Evolutionary conservation across 257 asterid genomes (phyloP).

Genomic region (Petunia secreta): DNA sequence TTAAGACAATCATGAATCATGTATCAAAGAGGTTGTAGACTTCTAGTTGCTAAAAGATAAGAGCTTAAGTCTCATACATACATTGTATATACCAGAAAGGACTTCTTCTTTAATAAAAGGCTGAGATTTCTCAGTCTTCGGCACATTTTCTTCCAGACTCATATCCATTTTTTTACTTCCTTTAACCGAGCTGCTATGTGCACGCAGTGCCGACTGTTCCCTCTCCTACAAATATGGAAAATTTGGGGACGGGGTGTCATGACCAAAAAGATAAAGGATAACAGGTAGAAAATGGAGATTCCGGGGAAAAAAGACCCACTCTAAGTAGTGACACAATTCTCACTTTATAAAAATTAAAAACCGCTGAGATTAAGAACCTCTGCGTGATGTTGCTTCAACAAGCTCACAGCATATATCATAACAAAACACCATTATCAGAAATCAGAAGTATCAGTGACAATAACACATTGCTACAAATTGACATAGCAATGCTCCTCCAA

Average conservation of each 20-base stretch:
- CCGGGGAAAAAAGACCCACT: neutral
- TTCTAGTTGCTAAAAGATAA: neutral
- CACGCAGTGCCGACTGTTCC: constrained; percentile 79
- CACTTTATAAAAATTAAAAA: neutral
- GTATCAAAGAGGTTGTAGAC: neutral
- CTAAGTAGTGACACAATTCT: neutral
- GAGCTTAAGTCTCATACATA: constrained; percentile 37
- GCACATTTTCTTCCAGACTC: constrained; percentile 50
- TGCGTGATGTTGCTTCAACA: constrained; percentile 19
- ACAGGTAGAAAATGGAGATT: neutral
- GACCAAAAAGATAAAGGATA: neutral
- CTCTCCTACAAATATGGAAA: constrained; percentile 53
- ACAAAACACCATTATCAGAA: neutral
- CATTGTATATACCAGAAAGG: constrained; percentile 66
- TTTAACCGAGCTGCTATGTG: constrained; percentile 64
- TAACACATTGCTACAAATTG: neutral
- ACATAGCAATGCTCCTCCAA: neutral
- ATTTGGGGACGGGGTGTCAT: neutral
- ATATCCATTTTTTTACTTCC: constrained; percentile 45
- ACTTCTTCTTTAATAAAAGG: constrained; percentile 91
- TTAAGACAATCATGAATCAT: neutral
- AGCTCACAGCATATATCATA: neutral
- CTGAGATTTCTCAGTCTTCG: constrained; percentile 52
- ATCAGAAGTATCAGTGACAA: constrained; percentile 14
- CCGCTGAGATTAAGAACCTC: constrained; percentile 18